A percentile compares a stretch with the other conserved stretches of the same genome.
Conservation (phyloP, 164 flowering plant species). For the grape (Vitis vinifera) region DNA sequence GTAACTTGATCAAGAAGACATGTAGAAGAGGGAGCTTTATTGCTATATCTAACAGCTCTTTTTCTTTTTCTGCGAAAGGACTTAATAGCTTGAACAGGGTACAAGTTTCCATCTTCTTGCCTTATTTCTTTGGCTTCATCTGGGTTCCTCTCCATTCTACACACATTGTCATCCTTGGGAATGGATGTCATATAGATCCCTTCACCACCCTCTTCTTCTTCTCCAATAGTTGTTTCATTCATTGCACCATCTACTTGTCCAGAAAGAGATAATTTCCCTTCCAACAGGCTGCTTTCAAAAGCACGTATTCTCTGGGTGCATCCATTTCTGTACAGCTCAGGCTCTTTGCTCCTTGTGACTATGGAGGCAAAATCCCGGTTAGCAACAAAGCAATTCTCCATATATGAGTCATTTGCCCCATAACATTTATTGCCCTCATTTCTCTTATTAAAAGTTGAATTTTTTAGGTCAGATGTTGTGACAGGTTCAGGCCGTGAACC, state of each 20-base stretch:
- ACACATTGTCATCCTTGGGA: conserved; percentile 16
- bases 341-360: conserved; percentile 60
- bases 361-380: conserved; percentile 60
- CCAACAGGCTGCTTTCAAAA: conserved; percentile 43
- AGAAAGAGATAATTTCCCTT: conserved; percentile 37
- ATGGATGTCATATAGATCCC: conserved; percentile 6
- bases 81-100: conserved; percentile 18
- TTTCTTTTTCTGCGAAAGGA: conserved; percentile 29
- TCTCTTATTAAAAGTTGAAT: conserved; percentile 20
- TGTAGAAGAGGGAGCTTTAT: conserved; percentile 9
- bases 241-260: conserved; percentile 28
- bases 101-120: conserved; percentile 15
- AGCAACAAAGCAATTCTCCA: conserved; percentile 22
- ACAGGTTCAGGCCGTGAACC: conserved; percentile 18
- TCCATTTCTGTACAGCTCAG: conserved; percentile 63
- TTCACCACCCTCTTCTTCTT: conserved; percentile 26
- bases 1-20: conserved; percentile 13
- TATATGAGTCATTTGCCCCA: conserved; percentile 15
- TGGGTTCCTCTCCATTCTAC: conserved; percentile 12
- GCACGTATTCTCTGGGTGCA: conserved; percentile 83
- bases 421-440: conserved; percentile 15
- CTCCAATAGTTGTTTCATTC: conserved; percentile 21
- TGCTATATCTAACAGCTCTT: conserved; percentile 25
- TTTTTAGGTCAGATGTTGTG: conserved; percentile 20
- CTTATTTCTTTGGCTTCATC: conserved; percentile 12